Base-by-base conservation (phyloP, 2,329 filamentous ascomycete genomes). In the Scedosporium apiospermum region DNA sequence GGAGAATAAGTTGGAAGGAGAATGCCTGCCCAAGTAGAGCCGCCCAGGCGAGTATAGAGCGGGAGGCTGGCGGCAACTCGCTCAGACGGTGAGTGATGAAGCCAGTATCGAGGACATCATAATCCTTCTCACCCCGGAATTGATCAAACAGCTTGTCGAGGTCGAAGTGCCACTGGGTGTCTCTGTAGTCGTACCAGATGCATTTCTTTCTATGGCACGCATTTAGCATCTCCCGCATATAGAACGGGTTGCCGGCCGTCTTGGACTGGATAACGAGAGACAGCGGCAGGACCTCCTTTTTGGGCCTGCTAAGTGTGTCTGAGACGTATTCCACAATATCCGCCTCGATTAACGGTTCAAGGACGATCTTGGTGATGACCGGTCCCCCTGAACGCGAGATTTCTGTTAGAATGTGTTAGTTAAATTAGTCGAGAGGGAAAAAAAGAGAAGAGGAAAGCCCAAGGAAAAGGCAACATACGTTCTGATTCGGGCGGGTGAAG, bases 171-270 rank as follows among this genome's bases (percentile, higher is more conserved):
- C 93, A 98, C 57, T 83, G 82, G 57, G 87, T 90, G 66, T 88
- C 85, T 67, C 86, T 87, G 80, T 95, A 96, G 65, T 92, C 91
- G 73, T 96, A 97, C 84, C 88, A 96, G 59, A 97, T 89, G 72
- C 90, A 96, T 67, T 88, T 88, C 70, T 91, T 95, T 49, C 90
- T 86, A 72, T 96, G 88, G 71, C 91, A 96, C 3, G 89, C 88
- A 69, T 90, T 90, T 4, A 97, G 82, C 83, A 97, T 96, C 74
- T 96, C 91, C 62, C 91, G 83, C 72, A 96, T 89, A 69, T 95
- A 96, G 69, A 96, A 97, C 0, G 92, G 88, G 65, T 96, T 96
- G 1, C 93, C 93, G 27, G 84, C 84, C 7, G 90, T 93, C 75
- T 95, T 96, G 69, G 93, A 92, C 71, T 96, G 90, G 5, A 97